Percentiles rank a stretch among this genome's conserved stretches.
These are phyloP conservation scores for Vanderwaltozyma yarrowii DNA, from an alignment of 805 yeast genomes.

Conservation along the genomic window DNA sequence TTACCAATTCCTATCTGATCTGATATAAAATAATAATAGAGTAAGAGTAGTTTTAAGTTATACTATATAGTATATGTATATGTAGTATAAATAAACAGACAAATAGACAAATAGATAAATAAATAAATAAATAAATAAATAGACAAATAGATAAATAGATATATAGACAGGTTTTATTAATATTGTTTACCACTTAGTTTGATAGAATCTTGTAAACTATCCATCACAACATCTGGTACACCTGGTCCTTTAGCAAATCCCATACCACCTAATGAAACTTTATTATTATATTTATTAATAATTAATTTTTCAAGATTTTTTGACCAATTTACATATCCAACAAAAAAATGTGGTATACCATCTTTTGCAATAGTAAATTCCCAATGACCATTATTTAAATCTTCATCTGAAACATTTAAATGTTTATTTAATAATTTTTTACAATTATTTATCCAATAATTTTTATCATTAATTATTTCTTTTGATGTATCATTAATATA, in stretches of 20 bases:
- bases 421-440: constrained; percentile 32
- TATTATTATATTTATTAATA: constrained; percentile 29
- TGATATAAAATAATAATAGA: no score
- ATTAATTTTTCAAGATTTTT: constrained; percentile 28
- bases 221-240: constrained; percentile 75
- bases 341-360: constrained; percentile 73
- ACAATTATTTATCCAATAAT: constrained; percentile 20
- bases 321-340: constrained; percentile 49
- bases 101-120: no score
- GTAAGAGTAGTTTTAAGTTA: no score
- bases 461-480: constrained; percentile 6
- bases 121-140: background rate
- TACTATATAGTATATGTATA: no score
- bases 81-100: no score
- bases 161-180: background rate
- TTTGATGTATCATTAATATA: constrained; percentile 12
- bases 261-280: constrained; percentile 65
- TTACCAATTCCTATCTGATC: no score
- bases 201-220: constrained; percentile 48
- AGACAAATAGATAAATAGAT: no score
- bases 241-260: constrained; percentile 73
- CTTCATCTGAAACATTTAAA: constrained; percentile 28
- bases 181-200: constrained; percentile 4
- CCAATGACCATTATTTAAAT: constrained; percentile 22
- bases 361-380: constrained; percentile 36